Evolutionary conservation across 306 rosid species (phyloP), one percentile per base, ranked within the genome.

Genomic region (Lablab purpureus): DNA sequence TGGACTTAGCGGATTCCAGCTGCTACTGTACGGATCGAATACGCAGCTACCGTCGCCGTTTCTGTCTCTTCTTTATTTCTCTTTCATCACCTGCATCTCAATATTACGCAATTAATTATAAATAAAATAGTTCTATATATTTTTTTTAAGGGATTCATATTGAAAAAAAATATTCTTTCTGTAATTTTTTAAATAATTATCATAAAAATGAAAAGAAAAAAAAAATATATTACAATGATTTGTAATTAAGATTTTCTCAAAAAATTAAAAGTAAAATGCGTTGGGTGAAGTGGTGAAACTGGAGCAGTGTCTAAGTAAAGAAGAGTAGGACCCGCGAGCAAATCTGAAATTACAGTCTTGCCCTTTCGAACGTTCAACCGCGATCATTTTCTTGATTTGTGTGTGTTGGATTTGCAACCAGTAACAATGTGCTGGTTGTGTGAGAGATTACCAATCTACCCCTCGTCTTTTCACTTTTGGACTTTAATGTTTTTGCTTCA

Each of bases 41-140:
- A 74, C 32, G 83, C 85, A 77, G 78, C 81, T 75, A 69, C 82
- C 75, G 84, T 84, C 84, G 84, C 84, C 84, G 84, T 55, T 84
- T 79, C 56, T 22, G 55, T 68, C 68, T 51, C 1, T 56, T 73
- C 64, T 18, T 36, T 75, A 9, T 37, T 37, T 37, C 54, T 36
- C 7, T 62, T 46, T 45, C 13, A 17, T 27, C 14, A 41, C 4
- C 14, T 41, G 14, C 10, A 41, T 41, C 14, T 10, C 0, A 11
- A 2, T 43, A 43, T 12, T 43, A 41, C 0, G 45, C 3, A 40
- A 37, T 40, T 40, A 40, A 40, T 40, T 40, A 9, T 40, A 10
- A 40, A 9, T 9, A 40, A 40, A 34, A 40, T 9, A 2, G 13
- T 40, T 40, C 0, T 7, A 2, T 40, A 40, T 40, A 37, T 37